Evolutionary conservation across 306 rosid genomes (phyloP).

Genomic region (Sicyos baderoa): DNA sequence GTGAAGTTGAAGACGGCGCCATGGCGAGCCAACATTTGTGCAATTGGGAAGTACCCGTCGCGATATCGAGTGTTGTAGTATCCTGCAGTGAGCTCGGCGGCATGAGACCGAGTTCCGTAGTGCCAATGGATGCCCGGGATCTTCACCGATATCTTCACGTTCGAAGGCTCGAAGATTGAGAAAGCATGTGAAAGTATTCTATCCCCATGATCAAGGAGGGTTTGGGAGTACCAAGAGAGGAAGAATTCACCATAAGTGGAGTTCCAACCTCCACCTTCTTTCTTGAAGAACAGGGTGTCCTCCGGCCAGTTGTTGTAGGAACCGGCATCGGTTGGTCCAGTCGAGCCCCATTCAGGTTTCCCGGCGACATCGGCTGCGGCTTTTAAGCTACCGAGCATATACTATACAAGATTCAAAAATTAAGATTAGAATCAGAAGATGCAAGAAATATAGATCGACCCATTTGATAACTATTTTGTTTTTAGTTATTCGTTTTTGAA

Average conservation of each 20-base stretch:
- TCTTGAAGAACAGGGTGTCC: slow-evolving; percentile 69
- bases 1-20: slow-evolving; percentile 88
- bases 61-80: slow-evolving; percentile 78
- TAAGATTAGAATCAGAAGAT: slow-evolving; percentile 6
- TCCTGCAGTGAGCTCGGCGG: slow-evolving; percentile 96
- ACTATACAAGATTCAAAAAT: slow-evolving; percentile 35
- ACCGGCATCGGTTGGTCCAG: slow-evolving; percentile 94
- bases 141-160: slow-evolving; percentile 69
- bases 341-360: slow-evolving; percentile 75
- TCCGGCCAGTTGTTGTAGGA: slow-evolving; percentile 92
- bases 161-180: slow-evolving; percentile 42
- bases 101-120: slow-evolving; percentile 81
- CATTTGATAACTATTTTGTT: too few relatives aligned
- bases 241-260: slow-evolving; percentile 69
- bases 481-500: too few relatives aligned
- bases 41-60: slow-evolving; percentile 80
- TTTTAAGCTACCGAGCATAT: slow-evolving; percentile 66
- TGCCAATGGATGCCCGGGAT: slow-evolving; percentile 97
- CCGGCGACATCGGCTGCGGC: slow-evolving; percentile 64
- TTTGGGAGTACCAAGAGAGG: slow-evolving; percentile 81
- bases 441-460: too few relatives aligned
- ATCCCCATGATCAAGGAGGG: slow-evolving; percentile 76
- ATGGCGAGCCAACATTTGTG: slow-evolving; percentile 80
- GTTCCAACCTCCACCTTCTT: slow-evolving; percentile 82
- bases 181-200: slow-evolving; percentile 60